Evolutionary conservation across 768 basidiomycete species (phyloP).

Genomic region (Agrocybe pediades): DNA sequence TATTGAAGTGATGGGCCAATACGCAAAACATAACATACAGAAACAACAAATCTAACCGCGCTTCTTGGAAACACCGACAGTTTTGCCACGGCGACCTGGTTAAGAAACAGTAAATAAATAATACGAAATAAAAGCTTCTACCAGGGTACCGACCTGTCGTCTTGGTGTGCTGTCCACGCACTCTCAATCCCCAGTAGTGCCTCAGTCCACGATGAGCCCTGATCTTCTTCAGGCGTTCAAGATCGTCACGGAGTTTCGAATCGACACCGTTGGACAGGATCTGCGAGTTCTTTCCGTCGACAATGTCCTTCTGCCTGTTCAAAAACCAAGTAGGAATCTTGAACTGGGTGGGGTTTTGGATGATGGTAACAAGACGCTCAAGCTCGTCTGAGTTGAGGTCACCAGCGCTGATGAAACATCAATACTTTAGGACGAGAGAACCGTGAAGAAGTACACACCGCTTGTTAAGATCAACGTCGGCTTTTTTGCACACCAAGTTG

Average conservation of each 20-base stretch:
- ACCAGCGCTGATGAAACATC: constrained; percentile 70
- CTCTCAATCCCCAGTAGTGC: constrained; percentile 93
- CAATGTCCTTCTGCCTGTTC: constrained; percentile 98
- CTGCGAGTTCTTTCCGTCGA: constrained; percentile 96
- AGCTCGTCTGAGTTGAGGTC: constrained; percentile 99
- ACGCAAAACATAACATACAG: neutral
- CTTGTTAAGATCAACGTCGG: constrained; percentile 98
- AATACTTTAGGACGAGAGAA: neutral
- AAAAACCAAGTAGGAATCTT: constrained; percentile 99
- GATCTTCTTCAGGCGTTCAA: constrained; percentile 99
- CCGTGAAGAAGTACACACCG: constrained; percentile 59
- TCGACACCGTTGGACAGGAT: constrained; percentile 96
- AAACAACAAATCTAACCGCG: constrained; percentile 42
- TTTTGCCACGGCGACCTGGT: constrained; percentile 91
- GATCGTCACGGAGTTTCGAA: constrained; percentile 96
- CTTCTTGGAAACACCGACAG: constrained; percentile 97
- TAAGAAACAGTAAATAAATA: constrained; percentile 6
- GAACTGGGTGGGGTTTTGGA: constrained; percentile 99
- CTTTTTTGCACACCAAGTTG: constrained; percentile 99
- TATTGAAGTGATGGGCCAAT: no score
- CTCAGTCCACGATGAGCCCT: constrained; percentile 92
- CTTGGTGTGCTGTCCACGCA: constrained; percentile 99
- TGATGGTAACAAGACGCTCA: constrained; percentile 98
- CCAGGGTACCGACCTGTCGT: constrained; percentile 75
- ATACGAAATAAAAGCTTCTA: neutral